Base-by-base conservation (phyloP, 345 rosid genomes). In the Ailanthus altissimus region DNA sequence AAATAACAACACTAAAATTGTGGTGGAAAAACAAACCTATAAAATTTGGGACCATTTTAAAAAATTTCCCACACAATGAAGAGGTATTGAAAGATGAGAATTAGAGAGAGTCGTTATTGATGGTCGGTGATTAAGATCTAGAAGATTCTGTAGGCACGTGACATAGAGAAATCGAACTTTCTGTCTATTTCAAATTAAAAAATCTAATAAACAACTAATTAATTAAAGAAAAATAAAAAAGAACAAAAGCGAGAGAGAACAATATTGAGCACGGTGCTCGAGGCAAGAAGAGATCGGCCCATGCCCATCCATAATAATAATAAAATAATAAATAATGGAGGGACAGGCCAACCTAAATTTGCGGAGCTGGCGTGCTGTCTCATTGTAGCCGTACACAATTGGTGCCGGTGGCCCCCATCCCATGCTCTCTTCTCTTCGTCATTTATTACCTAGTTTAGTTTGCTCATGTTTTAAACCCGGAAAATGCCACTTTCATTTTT, bases 201-300 rank as follows among this genome's bases (percentile, higher is more conserved):
- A 26, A 28, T 15, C 15, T 15, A 61, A 61, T 69, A 13, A 49
- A 50, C 20, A 45, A 45, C 45, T 21, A 11, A n/a, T 40, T 45
- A 7, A 18, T 50, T 20, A 57, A 46, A 53, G 7, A n/a, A 36
- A 14, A 20, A 5, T 56, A 6, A 45, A n/a, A 4, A 14, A 12
- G 2, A n/a, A 36, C 1, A 50, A 18, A 7, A 69, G 47, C n/a
- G 46, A 45, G 42, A 60, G 62, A 66, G 12, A n/a, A 64, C 50
- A 72, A n/a, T n/a, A n/a, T n/a, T n/a, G 66, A 15, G 83, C 92
- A 85, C 90, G 88, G 89, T 75, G 90, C 92, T 87, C 87, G 54
- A 89, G 86, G 75, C 26, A 16, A 46, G 8, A 25, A 23, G 74
- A 70, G 21, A 46, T 46, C 47, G 38, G 46, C 46, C 46, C 45